Base-by-base conservation (phyloP, 768 basidiomycete species). In the Tephrocybe sp. region DNA sequence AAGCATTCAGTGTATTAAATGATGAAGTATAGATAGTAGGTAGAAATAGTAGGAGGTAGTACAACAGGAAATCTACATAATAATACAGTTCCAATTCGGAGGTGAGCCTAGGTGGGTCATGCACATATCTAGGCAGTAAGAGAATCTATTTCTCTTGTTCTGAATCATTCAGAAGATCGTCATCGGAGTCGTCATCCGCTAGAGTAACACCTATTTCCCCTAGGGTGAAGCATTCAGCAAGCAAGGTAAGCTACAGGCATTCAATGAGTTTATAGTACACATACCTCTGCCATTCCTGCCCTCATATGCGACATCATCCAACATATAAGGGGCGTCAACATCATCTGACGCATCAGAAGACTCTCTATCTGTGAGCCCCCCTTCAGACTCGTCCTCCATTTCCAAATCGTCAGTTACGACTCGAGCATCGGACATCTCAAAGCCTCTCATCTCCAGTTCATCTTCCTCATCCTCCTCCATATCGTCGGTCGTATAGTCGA, bases 281-380 rank as follows among this genome's bases (percentile, higher is more conserved):
- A 41, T 54, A 63, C 63, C 58, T 51, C 26, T 31, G 13, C 18
- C 41, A 34, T 32, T 25, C 24, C 40, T 54, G 13, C 49, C 53
- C 9, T 55, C 58, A 26, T n/a, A n/a, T n/a, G n/a, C n/a, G n/a
- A 54, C 56, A n/a, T 50, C 58, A 28, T 46, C 28, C 30, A 37
- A 26, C 30, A 57, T 42, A 49, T 45, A 50, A 41, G 51, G 24
- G 44, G 42, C 36, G 37, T 56, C 51, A 19, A 49, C 63, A 18
- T 55, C 55, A 32, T 65, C 63, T 13, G 58, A 61, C 22, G 59
- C 64, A 9, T 60, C 62, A 50, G 55, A 57, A 43, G 71, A 68
- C 34, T 73, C 71, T 26, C 71, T 70, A 43, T 78, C 76, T 30
- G 72, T 75, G 34, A 71, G 64, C n/a, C 66, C 71, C 64, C 72